Evolutionary conservation across 805 yeast species (phyloP).

Genomic region (Candida germanica): DNA sequence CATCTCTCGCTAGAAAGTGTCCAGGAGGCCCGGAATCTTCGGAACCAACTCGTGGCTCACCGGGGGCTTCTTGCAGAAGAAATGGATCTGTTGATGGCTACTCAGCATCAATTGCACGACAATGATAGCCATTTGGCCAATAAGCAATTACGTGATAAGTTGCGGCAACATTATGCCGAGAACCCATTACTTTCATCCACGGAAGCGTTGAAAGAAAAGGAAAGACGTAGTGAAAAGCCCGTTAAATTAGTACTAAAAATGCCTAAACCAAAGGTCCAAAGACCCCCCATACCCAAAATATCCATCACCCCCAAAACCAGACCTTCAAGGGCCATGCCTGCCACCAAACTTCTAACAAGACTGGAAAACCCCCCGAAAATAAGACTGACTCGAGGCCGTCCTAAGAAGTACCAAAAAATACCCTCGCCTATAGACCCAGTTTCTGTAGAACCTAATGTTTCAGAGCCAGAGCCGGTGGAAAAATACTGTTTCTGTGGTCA

Average conservation of each 20-base stretch:
- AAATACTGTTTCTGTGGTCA: constrained; percentile 89
- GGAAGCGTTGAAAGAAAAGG: constrained; percentile 35
- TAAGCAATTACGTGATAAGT: constrained; percentile 26
- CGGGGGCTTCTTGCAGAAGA: constrained; percentile 11
- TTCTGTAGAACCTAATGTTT: neutral
- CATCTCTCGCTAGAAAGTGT: constrained; percentile 19
- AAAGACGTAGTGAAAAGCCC: constrained; percentile 2
- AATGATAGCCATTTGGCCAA: constrained; percentile 6
- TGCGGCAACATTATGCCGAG: constrained; percentile 31
- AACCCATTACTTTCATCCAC: constrained; percentile 36
- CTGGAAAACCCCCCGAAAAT: no score
- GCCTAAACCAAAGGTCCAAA: neutral
- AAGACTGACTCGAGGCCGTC: constrained; percentile 1
- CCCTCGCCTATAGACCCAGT: neutral
- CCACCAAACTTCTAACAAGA: no score
- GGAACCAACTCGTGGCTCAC: constrained; percentile 31
- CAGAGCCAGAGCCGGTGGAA: constrained; percentile 13
- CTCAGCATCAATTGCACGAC: constrained; percentile 11
- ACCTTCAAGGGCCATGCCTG: no score
- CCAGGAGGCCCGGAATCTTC: constrained; percentile 25
- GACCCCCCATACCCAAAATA: no score
- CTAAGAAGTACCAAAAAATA: neutral
- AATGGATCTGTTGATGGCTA: constrained; percentile 18
- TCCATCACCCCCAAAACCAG: no score
- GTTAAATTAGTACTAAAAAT: constrained; percentile 11